Evolutionary conservation across 2,329 filamentous ascomycete species (phyloP).

Genomic region (Xylariaceae sp.): DNA sequence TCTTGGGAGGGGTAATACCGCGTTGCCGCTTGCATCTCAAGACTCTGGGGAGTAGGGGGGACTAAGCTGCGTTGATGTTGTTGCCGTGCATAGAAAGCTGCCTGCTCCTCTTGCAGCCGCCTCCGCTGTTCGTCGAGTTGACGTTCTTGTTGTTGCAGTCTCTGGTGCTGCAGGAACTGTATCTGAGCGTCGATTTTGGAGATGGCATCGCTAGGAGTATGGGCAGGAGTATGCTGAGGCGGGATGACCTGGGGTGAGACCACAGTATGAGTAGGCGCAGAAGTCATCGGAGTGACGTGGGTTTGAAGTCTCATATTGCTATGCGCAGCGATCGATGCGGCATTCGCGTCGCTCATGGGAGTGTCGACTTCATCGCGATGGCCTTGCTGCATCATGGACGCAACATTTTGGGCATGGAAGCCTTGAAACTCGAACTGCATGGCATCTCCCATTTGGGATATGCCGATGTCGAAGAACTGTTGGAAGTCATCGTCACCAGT

Average conservation of each 20-base stretch:
- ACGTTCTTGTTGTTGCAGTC: slow-evolving; percentile 54
- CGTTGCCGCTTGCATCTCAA: slow-evolving; percentile 63
- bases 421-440: slow-evolving; percentile 57
- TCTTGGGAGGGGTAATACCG: slow-evolving; percentile 57
- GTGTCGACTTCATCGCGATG: slow-evolving; percentile 42
- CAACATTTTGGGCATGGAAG: slow-evolving; percentile 39
- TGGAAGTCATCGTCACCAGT: slow-evolving; percentile 56
- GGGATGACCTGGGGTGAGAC: slow-evolving; percentile 43
- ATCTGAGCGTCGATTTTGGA: slow-evolving; percentile 61
- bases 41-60: slow-evolving; percentile 74
- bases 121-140: slow-evolving; percentile 53
- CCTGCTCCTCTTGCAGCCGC: slow-evolving; percentile 36
- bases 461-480: slow-evolving; percentile 57
- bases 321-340: slow-evolving; percentile 33
- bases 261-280: slow-evolving; percentile 38
- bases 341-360: slow-evolving; percentile 43
- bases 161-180: slow-evolving; percentile 59
- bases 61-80: slow-evolving; percentile 54
- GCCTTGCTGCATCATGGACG: slow-evolving; percentile 36
- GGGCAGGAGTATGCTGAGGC: slow-evolving; percentile 41
- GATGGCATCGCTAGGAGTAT: slow-evolving; percentile 46
- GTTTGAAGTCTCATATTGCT: slow-evolving; percentile 37
- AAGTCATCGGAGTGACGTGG: slow-evolving; percentile 45
- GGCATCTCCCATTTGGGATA: slow-evolving; percentile 47
- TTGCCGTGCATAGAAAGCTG: slow-evolving; percentile 47